Conservation (phyloP, 495 filamentous ascomycete species). For the Hypoxylon lenormandii region DNA sequence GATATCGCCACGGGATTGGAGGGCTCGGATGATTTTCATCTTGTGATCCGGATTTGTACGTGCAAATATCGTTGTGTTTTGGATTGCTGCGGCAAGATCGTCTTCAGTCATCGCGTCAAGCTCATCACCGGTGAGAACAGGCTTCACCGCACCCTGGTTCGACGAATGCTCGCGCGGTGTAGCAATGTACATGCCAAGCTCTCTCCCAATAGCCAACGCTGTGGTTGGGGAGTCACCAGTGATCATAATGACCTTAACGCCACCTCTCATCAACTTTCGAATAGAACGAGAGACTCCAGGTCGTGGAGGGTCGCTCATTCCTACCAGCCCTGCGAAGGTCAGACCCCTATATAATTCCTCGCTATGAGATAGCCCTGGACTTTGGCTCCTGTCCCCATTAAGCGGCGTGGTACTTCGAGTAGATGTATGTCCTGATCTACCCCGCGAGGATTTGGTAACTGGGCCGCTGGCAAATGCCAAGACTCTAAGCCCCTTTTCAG, state of each 20-base stretch:
- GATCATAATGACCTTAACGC: constrained; percentile 98
- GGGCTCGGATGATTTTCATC: constrained; percentile 90
- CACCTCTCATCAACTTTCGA: constrained; percentile 87
- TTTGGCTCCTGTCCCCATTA: constrained; percentile 52
- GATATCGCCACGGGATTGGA: constrained; percentile 93
- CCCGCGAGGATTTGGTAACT: constrained; percentile 54
- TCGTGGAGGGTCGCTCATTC: constrained; percentile 96
- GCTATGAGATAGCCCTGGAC: constrained; percentile 59
- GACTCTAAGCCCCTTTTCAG: constrained; percentile 88
- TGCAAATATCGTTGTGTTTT: constrained; percentile 90
- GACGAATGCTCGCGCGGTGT: constrained; percentile 58
- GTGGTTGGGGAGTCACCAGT: constrained; percentile 96
- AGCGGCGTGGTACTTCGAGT: constrained; percentile 50
- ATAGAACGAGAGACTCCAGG: constrained; percentile 90
- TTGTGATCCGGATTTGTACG: constrained; percentile 97
- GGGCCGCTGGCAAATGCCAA: constrained; percentile 89
- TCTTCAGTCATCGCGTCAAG: constrained; percentile 88
- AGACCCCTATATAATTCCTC: constrained; percentile 84
- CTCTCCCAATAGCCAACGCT: constrained; percentile 89
- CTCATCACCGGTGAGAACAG: constrained; percentile 88
- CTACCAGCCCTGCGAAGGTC: constrained; percentile 89
- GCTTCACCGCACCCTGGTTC: constrained; percentile 65
- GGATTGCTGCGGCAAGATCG: constrained; percentile 83
- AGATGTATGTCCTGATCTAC: constrained; percentile 44
- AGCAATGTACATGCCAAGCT: constrained; percentile 86